Percentiles rank a stretch among this genome's conserved stretches.
Conservation (phyloP, 805 yeast genomes). For the Suhomyces xylopsoci region DNA sequence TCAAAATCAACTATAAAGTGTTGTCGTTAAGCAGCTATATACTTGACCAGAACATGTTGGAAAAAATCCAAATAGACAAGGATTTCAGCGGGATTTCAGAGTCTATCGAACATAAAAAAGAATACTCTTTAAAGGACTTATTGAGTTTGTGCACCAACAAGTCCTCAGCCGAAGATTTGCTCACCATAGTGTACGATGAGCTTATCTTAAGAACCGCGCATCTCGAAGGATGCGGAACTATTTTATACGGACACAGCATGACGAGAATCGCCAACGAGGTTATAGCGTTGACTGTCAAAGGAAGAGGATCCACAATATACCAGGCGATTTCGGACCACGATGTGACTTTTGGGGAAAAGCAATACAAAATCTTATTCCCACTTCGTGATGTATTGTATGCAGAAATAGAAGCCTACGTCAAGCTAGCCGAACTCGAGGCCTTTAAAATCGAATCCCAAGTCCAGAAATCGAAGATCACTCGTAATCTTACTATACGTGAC, state of each 20-base stretch:
- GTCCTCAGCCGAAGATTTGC: conserved; percentile 65
- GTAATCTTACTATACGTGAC: conserved; percentile 79
- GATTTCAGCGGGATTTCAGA: conserved; percentile 20
- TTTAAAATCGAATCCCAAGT: conserved; percentile 21
- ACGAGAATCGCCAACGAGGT: conserved; percentile 77
- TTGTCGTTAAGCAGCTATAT: conserved; percentile 43
- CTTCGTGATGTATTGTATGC: conserved; percentile 68
- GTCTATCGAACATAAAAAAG: conserved; percentile 3
- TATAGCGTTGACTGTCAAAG: conserved; percentile 77
- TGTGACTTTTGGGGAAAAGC: conserved; percentile 22
- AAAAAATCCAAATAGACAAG: conserved; percentile 30
- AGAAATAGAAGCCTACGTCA: conserved; percentile 60
- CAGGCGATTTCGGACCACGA: conserved; percentile 45
- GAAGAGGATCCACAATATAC: conserved; percentile 74
- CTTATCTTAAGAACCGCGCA: conserved; percentile 47
- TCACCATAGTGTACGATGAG: conserved; percentile 44
- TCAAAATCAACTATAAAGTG: conserved; percentile 35
- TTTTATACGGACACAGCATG: conserved; percentile 76
- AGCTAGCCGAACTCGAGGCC: conserved; percentile 37
- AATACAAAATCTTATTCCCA: conserved; percentile 59
- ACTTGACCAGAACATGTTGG: conserved; percentile 22
- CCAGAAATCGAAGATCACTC: conserved; percentile 44
- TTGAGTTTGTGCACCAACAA: conserved; percentile 44
- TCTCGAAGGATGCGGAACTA: conserved; percentile 46
- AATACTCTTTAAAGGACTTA: conserved; percentile 28